A percentile compares a stretch with the other conserved stretches of the same genome.
Conservation (phyloP, 2,329 filamentous ascomycete species). For the Trichoderma arundinaceum region DNA sequence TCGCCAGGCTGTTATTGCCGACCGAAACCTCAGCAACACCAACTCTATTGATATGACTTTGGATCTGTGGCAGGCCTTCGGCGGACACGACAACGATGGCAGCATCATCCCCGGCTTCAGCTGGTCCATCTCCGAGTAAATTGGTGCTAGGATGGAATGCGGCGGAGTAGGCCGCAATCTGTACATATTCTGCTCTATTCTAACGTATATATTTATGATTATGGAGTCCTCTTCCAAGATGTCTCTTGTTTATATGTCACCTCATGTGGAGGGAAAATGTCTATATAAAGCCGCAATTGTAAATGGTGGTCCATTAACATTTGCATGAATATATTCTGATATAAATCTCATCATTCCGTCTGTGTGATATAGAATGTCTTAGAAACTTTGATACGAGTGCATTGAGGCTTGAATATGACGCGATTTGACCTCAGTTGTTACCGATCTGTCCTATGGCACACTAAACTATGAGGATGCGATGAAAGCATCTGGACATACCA, state of each 20-base stretch:
- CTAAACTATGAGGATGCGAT: too few species aligned
- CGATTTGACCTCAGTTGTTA: too few species aligned
- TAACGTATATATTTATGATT: slow-evolving; percentile 25
- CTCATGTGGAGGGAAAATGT: not conserved
- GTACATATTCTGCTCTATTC: slow-evolving; percentile 22
- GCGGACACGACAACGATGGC: slow-evolving; percentile 27
- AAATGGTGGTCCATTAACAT: too few species aligned
- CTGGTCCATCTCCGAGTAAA: slow-evolving; percentile 7
- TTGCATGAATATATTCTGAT: not conserved
- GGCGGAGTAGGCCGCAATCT: not conserved
- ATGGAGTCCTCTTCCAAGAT: not conserved
- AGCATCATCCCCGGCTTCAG: slow-evolving; percentile 17
- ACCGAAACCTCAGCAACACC: slow-evolving; percentile 25
- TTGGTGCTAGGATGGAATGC: not conserved
- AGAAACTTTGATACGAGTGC: too few species aligned
- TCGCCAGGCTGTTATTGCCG: slow-evolving; percentile 27
- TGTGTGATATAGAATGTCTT: too few species aligned
- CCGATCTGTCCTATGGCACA: too few species aligned
- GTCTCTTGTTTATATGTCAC: not conserved
- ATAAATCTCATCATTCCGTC: too few species aligned
- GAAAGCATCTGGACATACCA: too few species aligned
- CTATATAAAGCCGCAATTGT: not conserved
- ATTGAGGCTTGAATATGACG: too few species aligned
- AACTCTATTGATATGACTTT: slow-evolving; percentile 32
- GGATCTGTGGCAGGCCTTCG: slow-evolving; percentile 30